A percentile compares a stretch with the other conserved stretches of the same genome.
Conservation (phyloP, 2,329 filamentous ascomycete species). For the Fusarium denticulatum region DNA sequence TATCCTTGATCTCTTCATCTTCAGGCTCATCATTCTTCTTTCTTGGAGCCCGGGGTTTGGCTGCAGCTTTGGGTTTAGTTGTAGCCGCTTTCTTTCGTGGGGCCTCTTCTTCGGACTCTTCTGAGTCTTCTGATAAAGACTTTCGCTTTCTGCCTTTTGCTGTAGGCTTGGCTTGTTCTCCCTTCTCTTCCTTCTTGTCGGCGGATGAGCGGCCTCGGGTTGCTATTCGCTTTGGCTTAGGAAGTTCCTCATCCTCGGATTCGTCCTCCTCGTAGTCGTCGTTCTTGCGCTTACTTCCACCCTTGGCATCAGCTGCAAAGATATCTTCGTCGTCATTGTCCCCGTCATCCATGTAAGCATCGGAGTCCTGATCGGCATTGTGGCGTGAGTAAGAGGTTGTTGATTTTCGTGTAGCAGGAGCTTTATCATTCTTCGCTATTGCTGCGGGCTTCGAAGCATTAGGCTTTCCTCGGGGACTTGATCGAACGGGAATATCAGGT, state of each 20-base stretch:
- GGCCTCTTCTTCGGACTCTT: slow-evolving; percentile 67
- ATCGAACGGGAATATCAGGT: slow-evolving; percentile 58
- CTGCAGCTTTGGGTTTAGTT: slow-evolving; percentile 66
- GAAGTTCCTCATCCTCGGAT: slow-evolving; percentile 74
- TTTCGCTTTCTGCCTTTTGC: slow-evolving; percentile 65
- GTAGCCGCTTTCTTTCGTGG: slow-evolving; percentile 68
- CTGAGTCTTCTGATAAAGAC: slow-evolving; percentile 62
- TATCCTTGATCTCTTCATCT: slow-evolving; percentile 77
- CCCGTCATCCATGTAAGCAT: slow-evolving; percentile 72
- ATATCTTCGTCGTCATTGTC: slow-evolving; percentile 82
- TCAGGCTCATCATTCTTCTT: slow-evolving; percentile 76
- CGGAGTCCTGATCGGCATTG: slow-evolving; percentile 60
- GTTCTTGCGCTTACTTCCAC: slow-evolving; percentile 71
- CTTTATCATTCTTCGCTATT: slow-evolving; percentile 44
- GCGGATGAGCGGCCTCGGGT: slow-evolving; percentile 51
- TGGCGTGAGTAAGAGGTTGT: slow-evolving; percentile 55
- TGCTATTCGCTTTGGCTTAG: slow-evolving; percentile 68
- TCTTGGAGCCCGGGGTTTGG: slow-evolving; percentile 67
- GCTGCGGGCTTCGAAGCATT: slow-evolving; percentile 45
- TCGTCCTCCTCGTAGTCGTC: slow-evolving; percentile 81
- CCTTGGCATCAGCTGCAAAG: slow-evolving; percentile 77
- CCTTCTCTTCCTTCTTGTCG: slow-evolving; percentile 30
- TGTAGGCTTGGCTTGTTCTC: slow-evolving; percentile 45
- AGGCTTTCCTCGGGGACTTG: slow-evolving; percentile 62
- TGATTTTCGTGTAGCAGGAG: slow-evolving; percentile 54